Percentiles rank a stretch among this genome's conserved stretches.
These are phyloP conservation scores for Blastobotrys terrestris DNA, from an alignment of 805 yeast species.

Conservation along the genomic window DNA sequence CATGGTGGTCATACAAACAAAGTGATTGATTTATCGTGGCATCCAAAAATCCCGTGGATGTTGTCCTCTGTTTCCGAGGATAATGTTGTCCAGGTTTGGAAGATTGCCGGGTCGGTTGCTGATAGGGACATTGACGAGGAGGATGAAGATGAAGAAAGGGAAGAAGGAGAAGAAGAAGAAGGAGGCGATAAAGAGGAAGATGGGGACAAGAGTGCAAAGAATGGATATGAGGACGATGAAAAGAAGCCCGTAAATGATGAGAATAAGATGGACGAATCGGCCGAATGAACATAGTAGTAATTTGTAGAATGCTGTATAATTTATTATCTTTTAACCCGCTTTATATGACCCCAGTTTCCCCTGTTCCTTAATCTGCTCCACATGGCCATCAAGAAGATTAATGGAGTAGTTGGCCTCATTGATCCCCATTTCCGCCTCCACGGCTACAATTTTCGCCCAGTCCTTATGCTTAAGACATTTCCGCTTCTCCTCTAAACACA, in stretches of 20 bases:
- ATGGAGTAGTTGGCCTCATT: not conserved
- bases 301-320: not conserved
- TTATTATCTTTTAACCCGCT: constrained; percentile 2
- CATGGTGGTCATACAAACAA: constrained; percentile 85
- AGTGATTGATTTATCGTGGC: constrained; percentile 62
- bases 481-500: constrained; percentile 19
- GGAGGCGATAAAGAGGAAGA: not conserved
- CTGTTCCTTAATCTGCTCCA: not conserved
- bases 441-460: constrained; percentile 14
- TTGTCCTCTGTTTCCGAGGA: constrained; percentile 72
- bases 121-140: constrained; percentile 15
- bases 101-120: constrained; percentile 45
- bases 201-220: not conserved
- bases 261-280: not conserved
- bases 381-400: not conserved
- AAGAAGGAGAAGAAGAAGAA: not conserved
- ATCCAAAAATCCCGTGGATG: constrained; percentile 53
- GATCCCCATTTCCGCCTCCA: not conserved
- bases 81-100: constrained; percentile 71
- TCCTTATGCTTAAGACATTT: constrained; percentile 20
- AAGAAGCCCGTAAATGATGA: not conserved
- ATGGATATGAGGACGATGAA: not conserved
- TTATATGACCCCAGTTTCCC: too few species aligned
- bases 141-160: not conserved
- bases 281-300: not conserved